phyloP scores from a whole-genome alignment of 495 filamentous ascomycete genomes.

The Aspergillus avenaceus region DNA sequence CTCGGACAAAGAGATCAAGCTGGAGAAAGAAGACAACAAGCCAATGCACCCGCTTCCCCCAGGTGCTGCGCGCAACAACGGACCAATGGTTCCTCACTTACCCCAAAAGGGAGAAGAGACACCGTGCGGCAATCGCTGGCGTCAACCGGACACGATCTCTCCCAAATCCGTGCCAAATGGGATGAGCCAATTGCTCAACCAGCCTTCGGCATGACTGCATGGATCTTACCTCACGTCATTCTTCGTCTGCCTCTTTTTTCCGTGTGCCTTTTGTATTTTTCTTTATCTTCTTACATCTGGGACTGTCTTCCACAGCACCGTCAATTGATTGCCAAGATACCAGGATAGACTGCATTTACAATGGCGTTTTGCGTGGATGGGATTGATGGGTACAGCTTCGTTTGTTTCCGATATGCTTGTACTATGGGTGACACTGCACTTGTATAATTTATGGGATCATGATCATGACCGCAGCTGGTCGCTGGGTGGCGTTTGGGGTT shows the following conservation, averaged over 20 bases:
- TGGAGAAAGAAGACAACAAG: slow-evolving; percentile 26
- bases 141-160: slow-evolving; percentile 30
- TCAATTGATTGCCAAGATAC: slow-evolving; percentile 26
- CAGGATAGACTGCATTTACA: slow-evolving; percentile 38
- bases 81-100: slow-evolving; percentile 24
- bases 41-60: slow-evolving; percentile 39
- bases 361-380: neutral
- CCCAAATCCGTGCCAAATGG: slow-evolving; percentile 32
- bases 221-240: neutral
- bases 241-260: slow-evolving; percentile 9
- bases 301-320: neutral
- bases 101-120: slow-evolving; percentile 16
- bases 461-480: neutral
- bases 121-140: slow-evolving; percentile 13
- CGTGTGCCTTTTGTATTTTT: slow-evolving; percentile 7
- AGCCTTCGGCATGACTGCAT: slow-evolving; percentile 11
- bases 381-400: neutral
- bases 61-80: slow-evolving; percentile 40
- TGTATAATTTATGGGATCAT: neutral
- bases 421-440: neutral
- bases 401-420: neutral
- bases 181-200: slow-evolving; percentile 32
- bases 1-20: slow-evolving; percentile 17
- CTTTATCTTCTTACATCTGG: neutral
- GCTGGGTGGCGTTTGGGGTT: slow-evolving; percentile 23